A percentile compares a stretch with the other conserved stretches of the same genome.
These are phyloP conservation scores for Trichoderma arundinaceum DNA, from an alignment of 2,329 filamentous ascomycete genomes.

Conservation along the genomic window DNA sequence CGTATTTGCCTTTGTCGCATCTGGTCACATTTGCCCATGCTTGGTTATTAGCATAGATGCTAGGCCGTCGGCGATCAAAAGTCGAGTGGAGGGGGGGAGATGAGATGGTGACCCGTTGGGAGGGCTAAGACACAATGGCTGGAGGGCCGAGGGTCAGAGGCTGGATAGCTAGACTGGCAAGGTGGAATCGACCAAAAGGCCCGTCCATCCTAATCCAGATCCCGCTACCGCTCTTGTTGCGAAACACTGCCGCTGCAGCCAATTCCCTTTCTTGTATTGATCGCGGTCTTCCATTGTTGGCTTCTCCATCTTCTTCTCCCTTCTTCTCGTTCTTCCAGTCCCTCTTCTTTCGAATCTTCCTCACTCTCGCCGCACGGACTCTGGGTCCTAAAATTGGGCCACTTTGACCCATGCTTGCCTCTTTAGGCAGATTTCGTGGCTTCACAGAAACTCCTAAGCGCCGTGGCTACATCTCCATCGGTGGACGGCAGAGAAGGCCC, in stretches of 20 bases:
- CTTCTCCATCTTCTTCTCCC: background rate
- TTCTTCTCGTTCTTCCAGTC: background rate
- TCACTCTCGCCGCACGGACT: constrained; percentile 21
- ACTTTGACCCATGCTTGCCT: constrained; percentile 21
- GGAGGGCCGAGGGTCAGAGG: too few species aligned
- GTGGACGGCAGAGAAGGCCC: background rate
- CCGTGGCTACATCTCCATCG: constrained; percentile 7
- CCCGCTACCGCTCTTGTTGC: constrained; percentile 27
- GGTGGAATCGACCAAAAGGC: constrained; percentile 27
- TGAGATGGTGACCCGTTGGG: constrained; percentile 15
- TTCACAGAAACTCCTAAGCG: constrained; percentile 22
- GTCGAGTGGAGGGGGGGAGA: constrained; percentile 23
- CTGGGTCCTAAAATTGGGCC: constrained; percentile 19
- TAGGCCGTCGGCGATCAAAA: constrained; percentile 27
- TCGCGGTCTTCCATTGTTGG: background rate
- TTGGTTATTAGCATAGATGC: constrained; percentile 9
- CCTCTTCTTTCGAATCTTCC: background rate
- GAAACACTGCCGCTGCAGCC: background rate
- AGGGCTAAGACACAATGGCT: constrained; percentile 11
- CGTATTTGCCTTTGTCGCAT: background rate
- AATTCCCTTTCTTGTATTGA: constrained; percentile 7
- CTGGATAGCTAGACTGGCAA: constrained; percentile 27
- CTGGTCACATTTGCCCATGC: constrained; percentile 3
- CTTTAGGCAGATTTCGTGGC: constrained; percentile 7
- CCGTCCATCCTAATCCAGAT: constrained; percentile 19